Evolutionary conservation across 148 eudicot genomes (phyloP).

Genomic region (Salicornia ramosissima): DNA sequence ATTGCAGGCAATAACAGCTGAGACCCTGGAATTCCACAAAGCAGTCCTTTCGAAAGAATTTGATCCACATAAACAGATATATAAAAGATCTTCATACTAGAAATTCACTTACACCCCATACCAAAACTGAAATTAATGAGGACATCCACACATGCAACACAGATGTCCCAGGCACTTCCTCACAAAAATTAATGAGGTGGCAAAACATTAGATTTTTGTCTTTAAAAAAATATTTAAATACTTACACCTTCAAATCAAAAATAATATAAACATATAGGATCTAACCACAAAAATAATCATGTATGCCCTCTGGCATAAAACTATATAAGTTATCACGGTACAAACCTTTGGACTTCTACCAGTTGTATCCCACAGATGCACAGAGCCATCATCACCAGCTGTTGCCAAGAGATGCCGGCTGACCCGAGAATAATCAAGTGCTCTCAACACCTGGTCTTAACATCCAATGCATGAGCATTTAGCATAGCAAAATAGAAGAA

Average conservation of each 20-base stretch:
- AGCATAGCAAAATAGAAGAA: constrained; percentile 21
- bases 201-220: constrained; percentile 2
- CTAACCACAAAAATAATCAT: background rate
- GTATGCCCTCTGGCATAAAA: background rate
- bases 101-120: background rate
- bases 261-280: background rate
- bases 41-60: background rate
- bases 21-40: background rate
- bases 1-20: background rate
- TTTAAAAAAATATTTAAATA: background rate
- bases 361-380: constrained; percentile 95
- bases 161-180: background rate
- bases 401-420: constrained; percentile 95
- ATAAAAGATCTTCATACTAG: background rate
- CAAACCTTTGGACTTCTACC: constrained; percentile 88
- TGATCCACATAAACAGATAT: background rate
- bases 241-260: background rate
- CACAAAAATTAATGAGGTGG: background rate
- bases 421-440: constrained; percentile 88
- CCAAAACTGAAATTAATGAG: background rate
- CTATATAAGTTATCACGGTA: background rate
- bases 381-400: constrained; percentile 98
- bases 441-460: constrained; percentile 75
- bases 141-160: background rate
- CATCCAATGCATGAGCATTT: constrained; percentile 35